A percentile compares a stretch with the other conserved stretches of the same genome.
These are phyloP conservation scores for Fusarium sp. DNA, from an alignment of 2,329 filamentous ascomycete species.

Conservation along the genomic window DNA sequence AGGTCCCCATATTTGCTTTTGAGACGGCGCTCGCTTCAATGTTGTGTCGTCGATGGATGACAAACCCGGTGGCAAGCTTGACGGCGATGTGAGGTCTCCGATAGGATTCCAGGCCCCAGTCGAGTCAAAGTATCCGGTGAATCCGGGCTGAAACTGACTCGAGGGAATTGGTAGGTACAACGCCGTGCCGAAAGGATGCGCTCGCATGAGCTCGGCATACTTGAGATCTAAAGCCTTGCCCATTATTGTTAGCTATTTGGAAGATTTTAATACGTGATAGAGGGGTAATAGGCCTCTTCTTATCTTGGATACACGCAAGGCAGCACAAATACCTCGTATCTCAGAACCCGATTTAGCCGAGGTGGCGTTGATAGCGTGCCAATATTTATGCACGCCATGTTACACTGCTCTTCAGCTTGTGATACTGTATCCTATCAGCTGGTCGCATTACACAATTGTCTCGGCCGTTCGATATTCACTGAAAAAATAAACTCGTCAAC, in stretches of 20 bases:
- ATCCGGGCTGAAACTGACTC: neutral
- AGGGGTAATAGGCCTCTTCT: neutral
- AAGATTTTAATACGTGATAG: accelerated
- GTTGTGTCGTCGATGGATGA: neutral
- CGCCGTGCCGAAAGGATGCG: neutral
- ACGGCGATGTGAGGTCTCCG: neutral
- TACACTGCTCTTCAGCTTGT: neutral
- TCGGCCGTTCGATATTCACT: neutral
- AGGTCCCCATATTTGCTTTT: neutral
- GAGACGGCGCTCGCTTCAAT: neutral
- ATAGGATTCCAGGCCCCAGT: neutral
- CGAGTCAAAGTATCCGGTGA: neutral
- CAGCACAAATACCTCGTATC: neutral
- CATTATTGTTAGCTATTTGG: neutral
- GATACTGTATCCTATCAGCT: neutral
- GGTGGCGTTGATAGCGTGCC: neutral
- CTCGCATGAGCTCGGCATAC: neutral
- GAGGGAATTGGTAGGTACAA: neutral
- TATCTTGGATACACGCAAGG: neutral
- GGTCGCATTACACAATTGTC: neutral
- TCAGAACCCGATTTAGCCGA: neutral
- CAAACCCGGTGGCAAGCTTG: neutral
- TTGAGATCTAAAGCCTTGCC: neutral
- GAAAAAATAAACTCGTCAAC: accelerated
- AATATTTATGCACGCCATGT: neutral